Base-by-base conservation (phyloP, 2,329 filamentous ascomycete species). In the Sarocladiaceae sp. region DNA sequence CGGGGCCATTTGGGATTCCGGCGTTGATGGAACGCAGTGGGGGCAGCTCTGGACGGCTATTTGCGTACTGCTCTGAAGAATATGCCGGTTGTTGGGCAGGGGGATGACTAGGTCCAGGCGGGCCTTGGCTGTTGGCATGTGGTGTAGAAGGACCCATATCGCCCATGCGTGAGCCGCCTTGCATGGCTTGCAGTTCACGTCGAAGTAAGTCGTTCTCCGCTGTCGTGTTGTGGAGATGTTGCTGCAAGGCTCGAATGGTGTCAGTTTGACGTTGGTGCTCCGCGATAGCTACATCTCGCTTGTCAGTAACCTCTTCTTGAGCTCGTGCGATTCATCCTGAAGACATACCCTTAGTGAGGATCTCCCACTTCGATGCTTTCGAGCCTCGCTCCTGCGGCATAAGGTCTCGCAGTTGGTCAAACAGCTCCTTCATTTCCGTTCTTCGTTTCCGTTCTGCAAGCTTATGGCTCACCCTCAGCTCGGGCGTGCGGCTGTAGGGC, bases 351-450 rank as follows among this genome's bases (percentile, higher is more conserved):
- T 93, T 93, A 2, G 87, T 91, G 15, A 95, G 66, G 47, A 93
- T 91, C 61, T 95, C 89, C 89, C 89, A 95, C 61, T 95, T 95
- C 59, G 88, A 92, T 0, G 89, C 89, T 66, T 94, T 95, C 22
- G 86, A 87, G 1, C 89, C 89, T 15, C 89, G 82, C 60, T 90
- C 88, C 59, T 90, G 87, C 1, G 88, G 88, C 71, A 93, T 85
- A 33, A 90, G 75, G 58, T 88, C 85, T 58, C 90, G 82, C 8
- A 94, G 72, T 59, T 90, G 86, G 58, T 94, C 89, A 62, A 94
- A 94, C 0, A 94, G 71, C 61, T 89, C 86, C 71, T 94, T 94
- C 89, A 94, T 94, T 65, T 94, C 89, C 8, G 88, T 92, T 55
- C 89, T 77, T 35, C 89, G 80, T 71, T 94, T 94, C 33, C 89